phyloP scores from a whole-genome alignment of 148 eudicot genomes.

The Linanthus parryae region DNA sequence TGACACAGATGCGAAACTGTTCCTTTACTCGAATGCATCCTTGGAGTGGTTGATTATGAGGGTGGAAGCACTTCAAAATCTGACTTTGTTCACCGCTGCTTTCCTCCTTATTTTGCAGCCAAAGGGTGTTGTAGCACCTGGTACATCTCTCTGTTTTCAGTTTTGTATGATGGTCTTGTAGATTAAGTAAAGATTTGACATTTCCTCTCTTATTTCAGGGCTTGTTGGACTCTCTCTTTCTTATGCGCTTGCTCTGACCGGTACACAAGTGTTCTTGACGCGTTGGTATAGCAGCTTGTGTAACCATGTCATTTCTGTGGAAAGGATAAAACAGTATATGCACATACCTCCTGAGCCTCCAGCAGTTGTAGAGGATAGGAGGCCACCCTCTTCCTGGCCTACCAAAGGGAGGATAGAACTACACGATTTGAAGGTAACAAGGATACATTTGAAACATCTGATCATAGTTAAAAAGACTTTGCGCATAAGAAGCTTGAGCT shows the following conservation, averaged over 20 bases:
- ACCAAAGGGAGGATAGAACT: conserved; percentile 41
- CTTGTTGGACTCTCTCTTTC: conserved; percentile 80
- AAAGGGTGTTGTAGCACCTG: conserved; percentile 47
- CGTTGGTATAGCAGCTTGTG: conserved; percentile 52
- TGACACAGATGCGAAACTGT: conserved; percentile 65
- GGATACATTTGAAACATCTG: not conserved
- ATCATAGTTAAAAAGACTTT: too few relatives aligned
- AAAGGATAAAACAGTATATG: conserved; percentile 75
- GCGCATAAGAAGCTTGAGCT: too few relatives aligned
- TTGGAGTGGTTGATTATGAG: conserved; percentile 60
- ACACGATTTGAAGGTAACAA: conserved; percentile 39
- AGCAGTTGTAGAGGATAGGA: conserved; percentile 34
- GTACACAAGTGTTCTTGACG: conserved; percentile 45
- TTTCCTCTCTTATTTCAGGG: conserved; percentile 32
- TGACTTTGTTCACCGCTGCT: conserved; percentile 51
- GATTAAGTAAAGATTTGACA: too few relatives aligned
- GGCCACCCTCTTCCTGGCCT: conserved; percentile 57
- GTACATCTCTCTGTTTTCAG: conserved; percentile 14
- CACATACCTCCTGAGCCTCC: conserved; percentile 52
- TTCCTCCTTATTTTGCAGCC: conserved; percentile 47
- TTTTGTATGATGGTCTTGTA: not conserved
- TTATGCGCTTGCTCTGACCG: conserved; percentile 49
- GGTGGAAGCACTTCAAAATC: conserved; percentile 61
- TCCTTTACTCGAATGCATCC: conserved; percentile 45
- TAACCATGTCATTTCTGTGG: conserved; percentile 56